Base-by-base conservation (phyloP, 371 early-diverging fungal species). In the Apophysomyces sp. region DNA sequence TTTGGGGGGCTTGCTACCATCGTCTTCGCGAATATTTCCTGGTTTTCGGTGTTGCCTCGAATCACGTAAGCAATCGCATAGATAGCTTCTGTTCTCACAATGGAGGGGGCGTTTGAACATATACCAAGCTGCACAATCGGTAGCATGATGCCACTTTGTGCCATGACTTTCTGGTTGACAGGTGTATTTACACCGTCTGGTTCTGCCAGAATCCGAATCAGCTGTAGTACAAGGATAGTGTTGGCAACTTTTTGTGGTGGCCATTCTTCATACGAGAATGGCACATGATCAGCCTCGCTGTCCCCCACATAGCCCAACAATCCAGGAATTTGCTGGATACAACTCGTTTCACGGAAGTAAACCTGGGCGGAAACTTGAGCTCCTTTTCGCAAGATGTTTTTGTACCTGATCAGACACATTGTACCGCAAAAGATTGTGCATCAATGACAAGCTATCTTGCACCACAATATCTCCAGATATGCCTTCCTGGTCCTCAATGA, bases 351-450 rank as follows among this genome's bases (percentile, higher is more conserved):
- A 28, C 98, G 91, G 72, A 98, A 98, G 64, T 93, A 91, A 64
- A 92, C 94, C 90, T 92, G 62, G 24, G 24, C 27, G 27, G 27
- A 0, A 16, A 13, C 24, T 21, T 15, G 2, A 40, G 9, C 31
- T 44, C 24, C 52, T 26, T 18, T 58, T 9, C 30, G 49, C 5
- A 15, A 30, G 18, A 16, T 13, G 24, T 55, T 32, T 9, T n/a
- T 58, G 7, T 77, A 94, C 93, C 84, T 97, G 98, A 78, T 98
- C 97, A 6, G 96, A 95, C 7, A 94, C 91, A 66, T 98, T 98
- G 75, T 94, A 92, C 53, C 92, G 80, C 40, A 98, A 74, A 28
- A 98, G 80, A 61, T 98, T 97, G 58, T 92, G 89, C 52, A 94
- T 90, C 54, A 98, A 79, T 41, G 92, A 91, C 57, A 98, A 75